Conservation (phyloP, 2,329 filamentous ascomycete species). For the Aspergillus japonicus region DNA sequence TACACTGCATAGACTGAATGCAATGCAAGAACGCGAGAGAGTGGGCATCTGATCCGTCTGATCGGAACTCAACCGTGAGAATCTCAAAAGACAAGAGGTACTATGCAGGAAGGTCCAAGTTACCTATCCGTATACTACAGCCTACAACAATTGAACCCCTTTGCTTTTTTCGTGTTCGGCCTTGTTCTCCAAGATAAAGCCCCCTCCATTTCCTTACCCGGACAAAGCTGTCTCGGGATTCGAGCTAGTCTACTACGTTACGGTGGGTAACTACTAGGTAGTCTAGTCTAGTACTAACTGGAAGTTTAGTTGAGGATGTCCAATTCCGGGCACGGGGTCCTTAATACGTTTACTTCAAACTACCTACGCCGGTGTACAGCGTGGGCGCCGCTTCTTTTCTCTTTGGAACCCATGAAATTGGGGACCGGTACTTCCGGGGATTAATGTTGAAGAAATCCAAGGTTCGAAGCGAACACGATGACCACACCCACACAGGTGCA, state of each 20-base stretch:
- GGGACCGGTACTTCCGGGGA: neutral
- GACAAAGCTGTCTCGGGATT: neutral
- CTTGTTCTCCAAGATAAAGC: no score
- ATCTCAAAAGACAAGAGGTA: neutral
- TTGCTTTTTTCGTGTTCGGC: no score
- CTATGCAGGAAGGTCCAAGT: neutral
- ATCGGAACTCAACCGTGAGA: neutral
- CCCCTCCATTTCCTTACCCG: neutral
- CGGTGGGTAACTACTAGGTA: no score
- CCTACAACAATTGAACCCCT: no score
- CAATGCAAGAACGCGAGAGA: neutral
- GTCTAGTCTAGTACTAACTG: no score
- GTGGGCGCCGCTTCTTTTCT: no score
- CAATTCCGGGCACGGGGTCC: constrained; percentile 1
- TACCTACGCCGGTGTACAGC: neutral
- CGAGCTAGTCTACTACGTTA: neutral
- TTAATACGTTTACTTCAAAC: constrained; percentile 1
- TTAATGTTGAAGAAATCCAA: neutral
- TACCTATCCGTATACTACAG: no score
- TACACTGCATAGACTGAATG: neutral
- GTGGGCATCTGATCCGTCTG: neutral
- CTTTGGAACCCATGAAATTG: neutral
- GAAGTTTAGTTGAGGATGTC: neutral
- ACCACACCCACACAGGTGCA: neutral
- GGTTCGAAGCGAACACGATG: neutral